phyloP scores from a whole-genome alignment of 2,329 filamentous ascomycete species.

The Helminthosporium solani region DNA sequence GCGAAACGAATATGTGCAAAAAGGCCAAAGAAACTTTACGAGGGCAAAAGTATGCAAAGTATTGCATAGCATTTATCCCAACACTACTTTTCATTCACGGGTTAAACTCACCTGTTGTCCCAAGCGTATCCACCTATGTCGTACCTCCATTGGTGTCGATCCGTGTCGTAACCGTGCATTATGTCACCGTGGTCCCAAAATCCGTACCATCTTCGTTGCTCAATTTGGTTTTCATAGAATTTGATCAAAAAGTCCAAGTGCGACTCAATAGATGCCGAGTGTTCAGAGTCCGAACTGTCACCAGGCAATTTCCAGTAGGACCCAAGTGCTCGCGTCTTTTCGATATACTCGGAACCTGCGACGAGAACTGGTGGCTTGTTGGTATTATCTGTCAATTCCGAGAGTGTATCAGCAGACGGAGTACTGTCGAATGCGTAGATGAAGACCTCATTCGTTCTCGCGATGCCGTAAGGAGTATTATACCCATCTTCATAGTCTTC shows the following conservation, averaged over 20 bases:
- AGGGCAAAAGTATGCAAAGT: too few relatives aligned
- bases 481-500: conserved; percentile 61
- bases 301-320: conserved; percentile 55
- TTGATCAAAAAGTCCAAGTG: conserved; percentile 58
- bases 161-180: conserved; percentile 62
- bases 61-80: neutral
- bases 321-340: conserved; percentile 55
- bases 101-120: conserved; percentile 54
- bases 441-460: conserved; percentile 58
- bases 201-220: conserved; percentile 62
- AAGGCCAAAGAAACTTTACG: too few relatives aligned
- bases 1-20: too few relatives aligned
- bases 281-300: conserved; percentile 24
- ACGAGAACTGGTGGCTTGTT: conserved; percentile 56
- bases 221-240: conserved; percentile 58
- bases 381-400: conserved; percentile 47
- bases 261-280: conserved; percentile 49
- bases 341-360: conserved; percentile 52
- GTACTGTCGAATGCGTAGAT: conserved; percentile 56
- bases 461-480: conserved; percentile 59
- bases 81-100: neutral
- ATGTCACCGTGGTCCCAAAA: conserved; percentile 65
- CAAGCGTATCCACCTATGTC: conserved; percentile 65
- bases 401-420: conserved; percentile 51
- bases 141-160: conserved; percentile 63